These are phyloP conservation scores for Pezizomycotina sp. DNA, from an alignment of 2,329 filamentous ascomycete species.

Conservation along the genomic window DNA sequence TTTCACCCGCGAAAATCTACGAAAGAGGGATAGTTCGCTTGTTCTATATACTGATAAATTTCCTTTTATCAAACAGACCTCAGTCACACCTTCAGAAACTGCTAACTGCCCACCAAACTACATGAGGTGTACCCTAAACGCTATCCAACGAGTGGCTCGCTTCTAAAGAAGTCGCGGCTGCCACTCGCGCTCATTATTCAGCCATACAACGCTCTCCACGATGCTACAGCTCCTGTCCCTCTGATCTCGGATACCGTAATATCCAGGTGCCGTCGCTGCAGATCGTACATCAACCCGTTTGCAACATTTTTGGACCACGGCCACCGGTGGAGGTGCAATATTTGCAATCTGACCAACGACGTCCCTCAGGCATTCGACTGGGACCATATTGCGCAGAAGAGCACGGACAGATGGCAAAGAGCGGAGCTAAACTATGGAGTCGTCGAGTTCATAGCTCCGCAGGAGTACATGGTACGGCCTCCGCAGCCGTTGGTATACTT, in stretches of 20 bases:
- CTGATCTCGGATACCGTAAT: constrained; percentile 95
- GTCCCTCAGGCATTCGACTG: constrained; percentile 98
- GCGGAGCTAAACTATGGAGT: constrained; percentile 91
- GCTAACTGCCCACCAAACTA: constrained; percentile 90
- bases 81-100: constrained; percentile 60
- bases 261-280: constrained; percentile 82
- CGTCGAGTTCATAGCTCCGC: constrained; percentile 90
- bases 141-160: constrained; percentile 73
- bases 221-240: constrained; percentile 77
- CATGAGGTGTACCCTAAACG: constrained; percentile 86
- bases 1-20: constrained; percentile 43
- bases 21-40: constrained; percentile 4
- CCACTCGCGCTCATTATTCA: constrained; percentile 93
- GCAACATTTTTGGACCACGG: constrained; percentile 93
- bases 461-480: constrained; percentile 98
- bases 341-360: constrained; percentile 98
- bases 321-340: constrained; percentile 96
- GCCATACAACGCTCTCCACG: constrained; percentile 82
- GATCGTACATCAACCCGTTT: constrained; percentile 95
- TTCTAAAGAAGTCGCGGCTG: constrained; percentile 91
- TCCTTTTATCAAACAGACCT: constrained; percentile 19
- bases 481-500: constrained; percentile 90
- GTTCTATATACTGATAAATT: background rate
- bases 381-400: constrained; percentile 83
- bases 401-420: constrained; percentile 78